Conservation (phyloP, 2,329 filamentous ascomycete genomes). For the Aspergillus versicolor region DNA sequence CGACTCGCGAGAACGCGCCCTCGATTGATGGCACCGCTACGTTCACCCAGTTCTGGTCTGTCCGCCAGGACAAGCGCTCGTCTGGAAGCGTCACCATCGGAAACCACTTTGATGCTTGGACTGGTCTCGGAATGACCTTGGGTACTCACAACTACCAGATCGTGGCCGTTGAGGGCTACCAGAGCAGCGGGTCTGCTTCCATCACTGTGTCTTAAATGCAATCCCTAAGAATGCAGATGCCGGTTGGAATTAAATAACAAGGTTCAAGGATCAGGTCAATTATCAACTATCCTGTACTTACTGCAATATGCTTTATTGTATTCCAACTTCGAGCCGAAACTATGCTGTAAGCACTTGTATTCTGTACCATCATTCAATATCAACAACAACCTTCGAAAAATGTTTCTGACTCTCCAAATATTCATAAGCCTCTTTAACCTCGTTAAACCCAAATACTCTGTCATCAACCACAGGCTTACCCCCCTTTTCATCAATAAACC, state of each 20-base stretch:
- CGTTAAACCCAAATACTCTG: slow-evolving; percentile 47
- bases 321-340: too few species aligned
- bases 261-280: too few species aligned
- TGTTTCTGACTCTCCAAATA: slow-evolving; percentile 52
- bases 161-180: slow-evolving; percentile 44
- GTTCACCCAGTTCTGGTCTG: slow-evolving; percentile 47
- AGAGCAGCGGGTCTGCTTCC: slow-evolving; percentile 38
- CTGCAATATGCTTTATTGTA: too few species aligned
- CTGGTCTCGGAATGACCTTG: slow-evolving; percentile 30
- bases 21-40: slow-evolving; percentile 43
- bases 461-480: slow-evolving; percentile 52
- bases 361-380: not conserved
- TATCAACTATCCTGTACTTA: too few species aligned
- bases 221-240: too few species aligned
- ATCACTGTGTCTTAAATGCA: slow-evolving; percentile 34
- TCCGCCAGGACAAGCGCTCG: slow-evolving; percentile 37
- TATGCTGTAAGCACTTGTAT: not conserved
- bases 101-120: slow-evolving; percentile 42
- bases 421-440: slow-evolving; percentile 51
- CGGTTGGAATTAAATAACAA: too few species aligned
- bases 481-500: slow-evolving; percentile 49
- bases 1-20: slow-evolving; percentile 37
- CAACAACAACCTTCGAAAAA: slow-evolving; percentile 41
- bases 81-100: slow-evolving; percentile 37
- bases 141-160: slow-evolving; percentile 43